A percentile compares a stretch with the other conserved stretches of the same genome.
These are phyloP conservation scores for Leccinum uliginosum DNA, from an alignment of 768 basidiomycete genomes.

Conservation along the genomic window DNA sequence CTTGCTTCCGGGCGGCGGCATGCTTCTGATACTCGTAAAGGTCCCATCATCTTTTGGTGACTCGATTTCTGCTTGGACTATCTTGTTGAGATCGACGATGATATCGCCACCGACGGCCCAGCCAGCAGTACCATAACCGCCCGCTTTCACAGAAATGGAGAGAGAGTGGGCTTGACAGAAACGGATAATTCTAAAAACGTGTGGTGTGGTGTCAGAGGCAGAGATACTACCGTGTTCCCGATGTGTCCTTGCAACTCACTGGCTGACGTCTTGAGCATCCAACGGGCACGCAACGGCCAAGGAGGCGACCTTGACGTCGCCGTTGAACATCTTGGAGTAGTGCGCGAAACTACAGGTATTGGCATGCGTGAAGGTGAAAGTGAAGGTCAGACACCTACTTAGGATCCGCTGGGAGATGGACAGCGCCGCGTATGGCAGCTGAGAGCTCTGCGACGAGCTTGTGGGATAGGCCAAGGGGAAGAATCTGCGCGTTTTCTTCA, in stretches of 20 bases:
- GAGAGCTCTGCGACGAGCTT: constrained; percentile 44
- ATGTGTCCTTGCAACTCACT: constrained; percentile 42
- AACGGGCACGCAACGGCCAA: constrained; percentile 68
- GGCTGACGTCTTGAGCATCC: constrained; percentile 79
- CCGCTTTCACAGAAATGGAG: constrained; percentile 79
- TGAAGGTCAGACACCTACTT: constrained; percentile 29
- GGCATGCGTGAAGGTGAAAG: not conserved
- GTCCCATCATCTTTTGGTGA: constrained; percentile 47
- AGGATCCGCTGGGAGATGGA: constrained; percentile 41
- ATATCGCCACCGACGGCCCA: constrained; percentile 87
- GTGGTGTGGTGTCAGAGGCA: constrained; percentile 1
- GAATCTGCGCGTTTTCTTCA: not conserved
- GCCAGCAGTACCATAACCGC: constrained; percentile 88
- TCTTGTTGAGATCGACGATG: constrained; percentile 71
- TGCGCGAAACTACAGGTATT: constrained; percentile 23
- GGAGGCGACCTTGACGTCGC: constrained; percentile 58
- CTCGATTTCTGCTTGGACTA: constrained; percentile 68
- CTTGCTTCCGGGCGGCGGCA: constrained; percentile 48
- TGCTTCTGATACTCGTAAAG: constrained; percentile 59
- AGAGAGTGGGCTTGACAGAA: constrained; percentile 73
- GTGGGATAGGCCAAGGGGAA: constrained; percentile 4
- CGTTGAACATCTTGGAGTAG: constrained; percentile 63
- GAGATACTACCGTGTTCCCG: constrained; percentile 1
- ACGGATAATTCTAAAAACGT: constrained; percentile 48
- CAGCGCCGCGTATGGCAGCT: constrained; percentile 42